Base-by-base conservation (phyloP, 495 filamentous ascomycete species). In the Entonaema liquescens region DNA sequence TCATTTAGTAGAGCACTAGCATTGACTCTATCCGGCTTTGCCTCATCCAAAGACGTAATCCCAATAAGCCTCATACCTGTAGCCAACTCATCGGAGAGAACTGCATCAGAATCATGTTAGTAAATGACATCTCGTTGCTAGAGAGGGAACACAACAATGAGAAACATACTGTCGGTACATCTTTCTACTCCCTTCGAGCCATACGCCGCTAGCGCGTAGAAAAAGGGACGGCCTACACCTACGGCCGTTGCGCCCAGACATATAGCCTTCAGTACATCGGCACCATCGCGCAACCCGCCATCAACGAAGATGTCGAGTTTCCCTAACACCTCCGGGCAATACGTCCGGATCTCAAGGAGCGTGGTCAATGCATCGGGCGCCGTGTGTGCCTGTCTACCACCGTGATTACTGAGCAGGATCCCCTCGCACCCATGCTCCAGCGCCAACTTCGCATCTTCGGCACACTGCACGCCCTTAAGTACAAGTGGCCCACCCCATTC, bases 351-450 rank as follows among this genome's bases (percentile, higher is more conserved):
- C 59, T 92, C 89, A 19, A 92, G 89, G 21, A 97, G 85, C 50
- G 91, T 90, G 0, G 92, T 89, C 91, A 96, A 93, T 25, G 94
- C 93, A 78, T 95, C 92, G 5, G 93, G 88, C 2, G 93, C 90
- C 57, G 90, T 90, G 68, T 96, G 93, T 49, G 95, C 91, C 78
- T 97, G 93, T 11, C 93, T 85, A 42, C 93, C 93, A 35, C 93
- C 93, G 77, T 97, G 93, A 79, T 97, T 97, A 58, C 91, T 94
- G 53, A 97, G 85, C 15, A 96, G 89, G 47, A 95, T 90, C 62
- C 92, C 93, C 29, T 92, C 85, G 8, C 92, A 88, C 57, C 92
- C 93, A 38, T 76, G 70, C 62, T 92, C 88, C 63, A 92, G 85
- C 47, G 93, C 93, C 35, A 83, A 86, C 54, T 93, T 82, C 19